Conservation (phyloP, 2,329 filamentous ascomycete species). For the Seiridium unicorne region DNA sequence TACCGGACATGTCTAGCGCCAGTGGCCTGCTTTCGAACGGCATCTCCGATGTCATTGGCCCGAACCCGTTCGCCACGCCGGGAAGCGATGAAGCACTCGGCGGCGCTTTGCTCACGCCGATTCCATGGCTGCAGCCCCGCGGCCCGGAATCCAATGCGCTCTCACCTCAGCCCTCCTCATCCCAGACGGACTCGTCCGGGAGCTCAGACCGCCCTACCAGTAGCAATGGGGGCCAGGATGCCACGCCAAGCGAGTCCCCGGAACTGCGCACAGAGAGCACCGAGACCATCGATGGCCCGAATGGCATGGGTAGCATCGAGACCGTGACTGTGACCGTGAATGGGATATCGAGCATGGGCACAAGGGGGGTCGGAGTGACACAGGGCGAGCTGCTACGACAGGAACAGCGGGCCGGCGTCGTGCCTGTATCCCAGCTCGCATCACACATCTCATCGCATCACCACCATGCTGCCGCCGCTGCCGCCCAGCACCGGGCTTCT, state of each 20-base stretch:
- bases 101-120: conserved; percentile 87
- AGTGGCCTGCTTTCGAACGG: conserved; percentile 61
- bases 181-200: conserved; percentile 9
- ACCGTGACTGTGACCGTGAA: conserved; percentile 77
- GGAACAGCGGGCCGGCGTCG: conserved; percentile 79
- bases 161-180: conserved; percentile 13
- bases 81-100: conserved; percentile 88
- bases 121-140: conserved; percentile 70
- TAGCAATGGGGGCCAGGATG: conserved; percentile 14
- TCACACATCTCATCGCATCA: conserved; percentile 29
- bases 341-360: conserved; percentile 57
- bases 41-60: conserved; percentile 42
- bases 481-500: background rate
- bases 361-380: conserved; percentile 59
- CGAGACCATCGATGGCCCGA: conserved; percentile 78
- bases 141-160: conserved; percentile 22
- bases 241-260: conserved; percentile 47
- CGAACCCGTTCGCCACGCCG: conserved; percentile 42
- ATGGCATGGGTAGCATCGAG: conserved; percentile 76
- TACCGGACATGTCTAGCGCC: conserved; percentile 52
- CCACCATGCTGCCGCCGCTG: conserved; percentile 3
- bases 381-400: conserved; percentile 85
- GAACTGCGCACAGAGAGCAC: conserved; percentile 72
- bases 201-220: conserved; percentile 25
- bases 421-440: conserved; percentile 64